Evolutionary conservation across 1,284 basidiomycete genomes (phyloP).

Genomic region (Ustilago trichophora): DNA sequence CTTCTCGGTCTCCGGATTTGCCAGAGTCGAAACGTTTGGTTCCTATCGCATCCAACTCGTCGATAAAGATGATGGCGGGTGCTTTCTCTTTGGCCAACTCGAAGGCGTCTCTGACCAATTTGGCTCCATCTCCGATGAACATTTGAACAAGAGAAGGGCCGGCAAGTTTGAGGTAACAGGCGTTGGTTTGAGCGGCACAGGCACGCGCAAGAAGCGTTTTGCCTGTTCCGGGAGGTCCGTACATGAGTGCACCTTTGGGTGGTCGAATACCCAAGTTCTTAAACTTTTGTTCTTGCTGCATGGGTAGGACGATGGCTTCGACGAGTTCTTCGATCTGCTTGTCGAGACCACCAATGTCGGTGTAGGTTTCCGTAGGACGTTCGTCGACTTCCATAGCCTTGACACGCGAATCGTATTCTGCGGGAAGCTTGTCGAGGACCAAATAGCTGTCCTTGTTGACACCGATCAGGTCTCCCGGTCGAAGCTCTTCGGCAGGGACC

Average conservation of each 20-base stretch:
- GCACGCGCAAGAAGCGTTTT: constrained; percentile 96
- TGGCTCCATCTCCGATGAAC: constrained; percentile 96
- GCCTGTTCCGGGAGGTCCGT: constrained; percentile 86
- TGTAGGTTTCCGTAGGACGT: constrained; percentile 79
- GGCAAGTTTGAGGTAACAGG: constrained; percentile 81
- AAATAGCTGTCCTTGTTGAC: constrained; percentile 99
- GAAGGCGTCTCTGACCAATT: constrained; percentile 96
- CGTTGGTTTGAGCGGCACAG: constrained; percentile 82
- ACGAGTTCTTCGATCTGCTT: constrained; percentile 84
- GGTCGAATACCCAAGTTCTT: constrained; percentile 82
- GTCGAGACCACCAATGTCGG: constrained; percentile 80
- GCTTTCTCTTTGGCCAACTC: constrained; percentile 96
- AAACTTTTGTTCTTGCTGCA: constrained; percentile 83
- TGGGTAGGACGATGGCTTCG: constrained; percentile 80
- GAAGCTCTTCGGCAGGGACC: constrained; percentile 87
- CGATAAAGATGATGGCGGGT: constrained; percentile 98
- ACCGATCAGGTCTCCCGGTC: constrained; percentile 92
- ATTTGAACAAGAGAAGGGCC: constrained; percentile 82
- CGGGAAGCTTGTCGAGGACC: constrained; percentile 84
- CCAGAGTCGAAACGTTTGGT: constrained; percentile 99
- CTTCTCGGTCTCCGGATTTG: constrained; percentile 96
- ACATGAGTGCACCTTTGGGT: constrained; percentile 82
- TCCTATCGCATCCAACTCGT: constrained; percentile 98
- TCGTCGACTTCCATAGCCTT: constrained; percentile 94
- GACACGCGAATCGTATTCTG: constrained; percentile 80